Percentiles rank a stretch among this genome's conserved stretches.
These are phyloP conservation scores for Infundibulicybe gibba DNA, from an alignment of 768 basidiomycete species.

Conservation along the genomic window DNA sequence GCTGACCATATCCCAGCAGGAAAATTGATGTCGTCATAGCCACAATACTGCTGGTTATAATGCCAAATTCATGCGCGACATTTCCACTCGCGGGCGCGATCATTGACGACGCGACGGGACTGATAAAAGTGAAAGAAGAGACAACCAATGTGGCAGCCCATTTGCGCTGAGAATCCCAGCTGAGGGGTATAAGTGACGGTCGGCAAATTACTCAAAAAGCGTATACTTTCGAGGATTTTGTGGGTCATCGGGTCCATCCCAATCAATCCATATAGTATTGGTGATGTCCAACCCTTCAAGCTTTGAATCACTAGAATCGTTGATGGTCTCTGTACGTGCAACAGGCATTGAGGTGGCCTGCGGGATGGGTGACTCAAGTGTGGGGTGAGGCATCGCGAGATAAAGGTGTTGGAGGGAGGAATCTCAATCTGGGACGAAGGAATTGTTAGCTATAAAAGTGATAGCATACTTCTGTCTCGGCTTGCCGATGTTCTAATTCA, in stretches of 20 bases:
- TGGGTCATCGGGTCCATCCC: constrained; percentile 61
- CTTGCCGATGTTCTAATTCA: too few relatives aligned
- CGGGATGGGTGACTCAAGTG: too few relatives aligned
- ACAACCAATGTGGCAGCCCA: constrained; percentile 66
- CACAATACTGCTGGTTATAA: constrained; percentile 44
- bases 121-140: constrained; percentile 66
- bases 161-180: constrained; percentile 57
- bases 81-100: constrained; percentile 59
- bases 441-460: too few relatives aligned
- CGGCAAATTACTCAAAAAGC: neutral
- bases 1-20: constrained; percentile 52
- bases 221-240: constrained; percentile 54
- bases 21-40: constrained; percentile 59
- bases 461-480: too few relatives aligned
- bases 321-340: too few relatives aligned
- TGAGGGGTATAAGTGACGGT: constrained; percentile 10
- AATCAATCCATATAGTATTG: constrained; percentile 31
- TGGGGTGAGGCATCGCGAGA: too few relatives aligned
- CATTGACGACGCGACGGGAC: constrained; percentile 71
- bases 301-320: too few relatives aligned
- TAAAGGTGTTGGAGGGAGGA: too few relatives aligned
- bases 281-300: too few relatives aligned
- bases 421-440: too few relatives aligned
- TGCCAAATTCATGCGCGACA: constrained; percentile 49
- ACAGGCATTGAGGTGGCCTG: too few relatives aligned